phyloP scores from a whole-genome alignment of 495 filamentous ascomycete genomes.

The Mycothermus thermophilus region DNA sequence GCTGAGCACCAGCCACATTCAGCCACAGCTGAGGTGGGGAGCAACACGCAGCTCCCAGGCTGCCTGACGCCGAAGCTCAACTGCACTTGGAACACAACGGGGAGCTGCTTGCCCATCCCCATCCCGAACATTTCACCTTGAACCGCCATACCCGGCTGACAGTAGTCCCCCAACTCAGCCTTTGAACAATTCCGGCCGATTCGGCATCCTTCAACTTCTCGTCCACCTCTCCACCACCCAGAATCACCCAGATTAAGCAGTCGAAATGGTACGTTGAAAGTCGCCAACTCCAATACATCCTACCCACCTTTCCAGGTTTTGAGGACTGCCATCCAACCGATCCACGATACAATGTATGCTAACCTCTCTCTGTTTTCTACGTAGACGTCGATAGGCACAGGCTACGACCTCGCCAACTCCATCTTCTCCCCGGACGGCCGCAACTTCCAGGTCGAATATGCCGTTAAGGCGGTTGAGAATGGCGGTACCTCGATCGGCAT shows the following conservation, averaged over 20 bases:
- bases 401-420: constrained; percentile 98
- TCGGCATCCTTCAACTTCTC: too few relatives aligned
- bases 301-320: background rate
- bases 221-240: background rate
- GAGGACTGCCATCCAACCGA: constrained; percentile 2
- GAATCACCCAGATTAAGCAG: background rate
- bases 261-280: background rate
- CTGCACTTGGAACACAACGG: too few relatives aligned
- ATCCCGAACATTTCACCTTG: background rate
- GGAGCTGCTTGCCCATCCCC: background rate
- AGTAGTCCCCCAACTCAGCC: too few relatives aligned
- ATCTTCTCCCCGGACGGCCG: constrained; percentile 97
- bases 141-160: too few relatives aligned
- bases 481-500: constrained; percentile 94
- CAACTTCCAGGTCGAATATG: constrained; percentile 99
- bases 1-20: background rate
- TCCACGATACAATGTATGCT: too few relatives aligned
- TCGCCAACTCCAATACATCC: too few relatives aligned
- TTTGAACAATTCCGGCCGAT: too few relatives aligned
- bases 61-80: background rate
- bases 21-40: background rate
- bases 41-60: background rate
- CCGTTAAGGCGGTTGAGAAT: constrained; percentile 95
- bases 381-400: constrained; percentile 97
- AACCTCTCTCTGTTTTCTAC: too few relatives aligned